Conservation (phyloP, 345 rosid genomes). For the Raphanus sativus region DNA sequence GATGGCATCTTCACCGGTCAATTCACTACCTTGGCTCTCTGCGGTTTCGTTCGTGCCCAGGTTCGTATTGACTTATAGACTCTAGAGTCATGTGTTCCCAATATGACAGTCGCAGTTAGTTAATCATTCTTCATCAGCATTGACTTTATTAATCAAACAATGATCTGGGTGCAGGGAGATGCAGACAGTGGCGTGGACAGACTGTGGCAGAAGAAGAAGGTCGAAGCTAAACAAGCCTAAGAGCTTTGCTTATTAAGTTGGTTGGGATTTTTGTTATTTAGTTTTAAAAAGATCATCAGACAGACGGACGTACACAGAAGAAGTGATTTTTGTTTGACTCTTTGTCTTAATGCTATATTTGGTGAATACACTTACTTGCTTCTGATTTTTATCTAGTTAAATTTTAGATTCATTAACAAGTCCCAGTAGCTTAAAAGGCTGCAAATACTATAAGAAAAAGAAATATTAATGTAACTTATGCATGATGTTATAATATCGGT, state of each 20-base stretch:
- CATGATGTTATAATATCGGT: neutral
- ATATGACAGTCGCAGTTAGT: neutral
- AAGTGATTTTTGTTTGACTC: no score
- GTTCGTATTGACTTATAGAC: conserved; percentile 39
- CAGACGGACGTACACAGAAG: no score
- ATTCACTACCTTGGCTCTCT: conserved; percentile 58
- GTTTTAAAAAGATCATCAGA: no score
- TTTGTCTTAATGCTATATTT: no score
- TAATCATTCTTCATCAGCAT: neutral
- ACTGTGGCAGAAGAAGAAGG: conserved; percentile 54
- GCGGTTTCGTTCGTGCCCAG: conserved; percentile 71
- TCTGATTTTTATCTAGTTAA: no score
- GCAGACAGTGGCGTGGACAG: conserved; percentile 67
- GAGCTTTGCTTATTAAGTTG: neutral
- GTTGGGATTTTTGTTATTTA: no score
- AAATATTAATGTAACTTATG: neutral
- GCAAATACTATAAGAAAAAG: neutral
- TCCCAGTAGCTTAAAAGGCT: no score
- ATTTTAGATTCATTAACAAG: no score
- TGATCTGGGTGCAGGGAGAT: conserved; percentile 47
- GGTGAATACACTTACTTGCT: no score
- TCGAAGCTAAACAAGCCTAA: conserved; percentile 35
- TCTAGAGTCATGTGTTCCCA: no score
- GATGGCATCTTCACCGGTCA: conserved; percentile 55
- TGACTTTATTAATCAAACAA: neutral